Evolutionary conservation across 192 early-diverging fungal species (phyloP), one percentile per base, ranked within the genome.

Genomic region (Oehlia diaphana): DNA sequence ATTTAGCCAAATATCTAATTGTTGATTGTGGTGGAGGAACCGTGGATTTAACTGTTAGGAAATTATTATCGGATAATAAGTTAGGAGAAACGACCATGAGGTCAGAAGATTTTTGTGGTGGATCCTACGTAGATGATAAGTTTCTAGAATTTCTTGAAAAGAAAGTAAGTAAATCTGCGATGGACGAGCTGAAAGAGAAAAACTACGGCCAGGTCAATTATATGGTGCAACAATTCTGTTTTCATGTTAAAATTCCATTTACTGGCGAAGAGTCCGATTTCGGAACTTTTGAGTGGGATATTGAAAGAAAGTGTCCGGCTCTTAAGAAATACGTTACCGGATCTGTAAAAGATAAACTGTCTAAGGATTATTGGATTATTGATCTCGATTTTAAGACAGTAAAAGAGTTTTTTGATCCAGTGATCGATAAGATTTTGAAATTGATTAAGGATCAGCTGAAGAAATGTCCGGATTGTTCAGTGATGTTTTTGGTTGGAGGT

Each of bases 331-430:
- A 53, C 1, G 72, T 73, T 19, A 53, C 16, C 7, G 44, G 50
- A 5, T 8, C 16, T 23, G 42, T 10, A 9, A 47, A 12, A 13
- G 2, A 47, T 7, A 4, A 73, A 49, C n/a, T 73, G n/a, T 2
- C 2, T 12, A 8, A 47, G 9, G 49, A 53, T 10, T 49, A 73
- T 49, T 73, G 72, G 72, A 35, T 35, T 21, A 47, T 73, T 28
- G 44, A 73, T 14, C n/a, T 73, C 13, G 28, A 47, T 73, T 73
- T 73, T 50, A 13, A 21, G 13, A 58, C 28, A 5, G 47, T 47
- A 9, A 73, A 73, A 50, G 13, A 1, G 14, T 73, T 73, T 58
- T 73, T 73, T 49, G 72, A 73, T 19, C 72, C 72, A 13, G 50
- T 73, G n/a, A 31, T 73, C 12, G 26, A 49, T 23, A 73, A 73